phyloP scores from a whole-genome alignment of 805 yeast species.

The Priceomyces carsonii region DNA sequence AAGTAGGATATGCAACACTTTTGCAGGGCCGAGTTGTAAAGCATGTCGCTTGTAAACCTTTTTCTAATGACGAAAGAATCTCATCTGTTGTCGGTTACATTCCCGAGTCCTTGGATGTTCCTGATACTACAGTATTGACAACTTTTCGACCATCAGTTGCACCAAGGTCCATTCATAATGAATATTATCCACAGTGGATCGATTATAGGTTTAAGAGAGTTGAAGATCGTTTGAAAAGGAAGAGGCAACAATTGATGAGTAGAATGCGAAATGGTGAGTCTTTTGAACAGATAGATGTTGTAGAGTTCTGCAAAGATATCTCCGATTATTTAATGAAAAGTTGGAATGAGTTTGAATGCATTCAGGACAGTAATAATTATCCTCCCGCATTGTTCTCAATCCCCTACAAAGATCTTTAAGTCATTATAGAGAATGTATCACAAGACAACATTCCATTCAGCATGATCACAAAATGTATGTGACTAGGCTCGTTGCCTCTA shows the following conservation, averaged over 20 bases:
- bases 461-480: no score
- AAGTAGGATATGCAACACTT: slow-evolving; percentile 21
- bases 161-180: slow-evolving; percentile 29
- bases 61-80: slow-evolving; percentile 40
- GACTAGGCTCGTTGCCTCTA: no score
- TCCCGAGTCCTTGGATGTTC: slow-evolving; percentile 37
- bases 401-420: slow-evolving; percentile 15
- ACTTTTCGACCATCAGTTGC: slow-evolving; percentile 42
- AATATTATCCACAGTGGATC: slow-evolving; percentile 33
- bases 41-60: slow-evolving; percentile 23
- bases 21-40: slow-evolving; percentile 24
- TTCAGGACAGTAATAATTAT: slow-evolving; percentile 10
- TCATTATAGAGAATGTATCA: no score
- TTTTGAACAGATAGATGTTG: slow-evolving; percentile 38
- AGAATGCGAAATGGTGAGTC: slow-evolving; percentile 8
- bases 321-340: slow-evolving; percentile 25
- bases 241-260: slow-evolving; percentile 10
- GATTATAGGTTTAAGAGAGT: slow-evolving; percentile 28
- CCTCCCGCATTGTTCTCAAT: slow-evolving; percentile 17
- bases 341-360: slow-evolving; percentile 35
- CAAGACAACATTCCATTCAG: no score
- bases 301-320: slow-evolving; percentile 28
- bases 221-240: slow-evolving; percentile 19
- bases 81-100: slow-evolving; percentile 44
- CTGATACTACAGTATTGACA: slow-evolving; percentile 40